Percentiles rank a stretch among this genome's conserved stretches.
Evolutionary conservation across 2,329 filamentous ascomycete genomes (phyloP).

Genomic region (Sporothrix brunneoviolacea): DNA sequence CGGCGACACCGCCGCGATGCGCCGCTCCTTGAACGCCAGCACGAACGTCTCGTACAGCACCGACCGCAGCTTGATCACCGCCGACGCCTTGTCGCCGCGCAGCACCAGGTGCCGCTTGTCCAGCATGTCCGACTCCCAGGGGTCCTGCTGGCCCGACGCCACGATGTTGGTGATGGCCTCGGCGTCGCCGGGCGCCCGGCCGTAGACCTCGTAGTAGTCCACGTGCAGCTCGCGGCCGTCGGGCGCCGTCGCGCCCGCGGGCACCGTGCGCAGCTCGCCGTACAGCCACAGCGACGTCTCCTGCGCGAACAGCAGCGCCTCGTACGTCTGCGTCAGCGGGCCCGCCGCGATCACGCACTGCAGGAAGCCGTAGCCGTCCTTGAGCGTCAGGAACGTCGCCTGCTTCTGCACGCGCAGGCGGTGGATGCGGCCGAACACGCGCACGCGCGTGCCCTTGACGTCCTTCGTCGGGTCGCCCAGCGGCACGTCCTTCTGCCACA

Average conservation of each 20-base stretch:
- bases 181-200: slow-evolving; percentile 74
- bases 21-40: slow-evolving; percentile 67
- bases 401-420: slow-evolving; percentile 75
- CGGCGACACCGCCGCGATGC: slow-evolving; percentile 76
- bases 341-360: slow-evolving; percentile 75
- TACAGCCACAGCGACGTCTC: slow-evolving; percentile 82
- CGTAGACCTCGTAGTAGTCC: slow-evolving; percentile 68
- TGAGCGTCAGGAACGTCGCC: slow-evolving; percentile 77
- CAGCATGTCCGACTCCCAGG: slow-evolving; percentile 35
- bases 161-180: slow-evolving; percentile 84
- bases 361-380: slow-evolving; percentile 76
- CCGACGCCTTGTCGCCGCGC: slow-evolving; percentile 75
- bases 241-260: slow-evolving; percentile 68
- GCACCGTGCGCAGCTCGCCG: slow-evolving; percentile 78
- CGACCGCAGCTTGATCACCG: slow-evolving; percentile 80
- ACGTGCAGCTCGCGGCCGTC: slow-evolving; percentile 83
- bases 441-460: slow-evolving; percentile 64
- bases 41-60: slow-evolving; percentile 76
- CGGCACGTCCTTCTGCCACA: slow-evolving; percentile 34
- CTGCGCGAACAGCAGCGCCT: slow-evolving; percentile 75
- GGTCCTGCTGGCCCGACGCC: slow-evolving; percentile 56
- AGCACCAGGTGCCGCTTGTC: slow-evolving; percentile 79
- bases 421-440: slow-evolving; percentile 77
- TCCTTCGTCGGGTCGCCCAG: slow-evolving; percentile 43
- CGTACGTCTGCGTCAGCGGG: slow-evolving; percentile 83